Evolutionary conservation across 192 early-diverging fungal genomes (phyloP).

Genomic region (Backusella sp.): DNA sequence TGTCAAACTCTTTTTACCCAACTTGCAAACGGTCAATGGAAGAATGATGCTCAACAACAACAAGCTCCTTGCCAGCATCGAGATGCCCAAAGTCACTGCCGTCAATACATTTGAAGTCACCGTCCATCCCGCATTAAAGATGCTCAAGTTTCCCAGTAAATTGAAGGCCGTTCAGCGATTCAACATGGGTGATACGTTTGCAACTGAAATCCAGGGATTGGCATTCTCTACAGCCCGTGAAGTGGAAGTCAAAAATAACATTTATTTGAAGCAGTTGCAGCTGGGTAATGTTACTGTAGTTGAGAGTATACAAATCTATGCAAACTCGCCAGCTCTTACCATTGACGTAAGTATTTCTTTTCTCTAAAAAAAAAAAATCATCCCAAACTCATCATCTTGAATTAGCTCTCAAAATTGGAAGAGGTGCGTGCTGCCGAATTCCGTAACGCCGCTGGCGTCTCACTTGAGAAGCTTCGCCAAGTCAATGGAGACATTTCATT

Average conservation of each 20-base stretch:
- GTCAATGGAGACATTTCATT: constrained; percentile 58
- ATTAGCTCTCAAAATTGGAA: not conserved
- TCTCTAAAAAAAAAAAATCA: not conserved
- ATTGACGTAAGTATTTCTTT: constrained; percentile 8
- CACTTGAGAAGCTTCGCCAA: constrained; percentile 42
- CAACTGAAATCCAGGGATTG: constrained; percentile 16
- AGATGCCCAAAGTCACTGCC: constrained; percentile 9
- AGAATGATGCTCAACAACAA: constrained; percentile 17
- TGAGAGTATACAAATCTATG: constrained; percentile 4
- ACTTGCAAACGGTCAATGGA: constrained; percentile 25
- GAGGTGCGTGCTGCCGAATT: constrained; percentile 55
- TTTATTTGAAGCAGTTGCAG: constrained; percentile 26
- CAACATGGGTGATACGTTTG: constrained; percentile 22
- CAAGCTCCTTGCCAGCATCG: constrained; percentile 9
- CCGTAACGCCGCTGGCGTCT: constrained; percentile 48
- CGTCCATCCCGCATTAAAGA: constrained; percentile 20
- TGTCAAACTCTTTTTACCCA: not conserved
- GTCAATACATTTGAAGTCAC: constrained; percentile 16
- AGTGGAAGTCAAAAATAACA: constrained; percentile 23
- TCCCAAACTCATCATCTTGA: too few species aligned
- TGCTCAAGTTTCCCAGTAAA: constrained; percentile 17
- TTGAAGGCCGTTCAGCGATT: constrained; percentile 13
- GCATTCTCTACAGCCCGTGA: constrained; percentile 4
- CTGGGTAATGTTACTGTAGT: constrained; percentile 9
- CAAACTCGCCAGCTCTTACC: constrained; percentile 18